A percentile compares a stretch with the other conserved stretches of the same genome.
Evolutionary conservation across 2,329 filamentous ascomycete species (phyloP).

Genomic region (Balansia obtecta): DNA sequence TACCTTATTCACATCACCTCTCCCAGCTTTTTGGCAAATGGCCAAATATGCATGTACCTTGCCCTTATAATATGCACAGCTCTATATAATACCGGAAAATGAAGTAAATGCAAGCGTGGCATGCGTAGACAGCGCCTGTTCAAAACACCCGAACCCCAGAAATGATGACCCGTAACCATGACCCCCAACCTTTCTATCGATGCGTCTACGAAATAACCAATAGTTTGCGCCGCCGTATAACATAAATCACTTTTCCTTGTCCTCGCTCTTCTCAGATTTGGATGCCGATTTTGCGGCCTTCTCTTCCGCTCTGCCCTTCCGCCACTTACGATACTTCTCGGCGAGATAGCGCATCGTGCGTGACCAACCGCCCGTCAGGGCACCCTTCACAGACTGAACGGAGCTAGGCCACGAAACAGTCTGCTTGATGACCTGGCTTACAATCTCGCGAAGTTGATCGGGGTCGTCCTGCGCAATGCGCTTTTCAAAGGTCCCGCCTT

Average conservation of each 20-base stretch:
- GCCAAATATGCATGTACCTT: too few species aligned
- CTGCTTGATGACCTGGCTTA: slow-evolving; percentile 67
- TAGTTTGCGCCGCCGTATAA: too few species aligned
- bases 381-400: slow-evolving; percentile 72
- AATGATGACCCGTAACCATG: too few species aligned
- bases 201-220: too few species aligned
- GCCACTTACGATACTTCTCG: slow-evolving; percentile 67
- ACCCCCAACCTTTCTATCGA: not conserved
- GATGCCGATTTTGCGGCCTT: slow-evolving; percentile 11
- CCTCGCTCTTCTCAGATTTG: not conserved
- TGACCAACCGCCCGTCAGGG: slow-evolving; percentile 62
- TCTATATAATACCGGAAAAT: too few species aligned
- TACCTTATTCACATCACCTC: too few species aligned
- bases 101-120: too few species aligned
- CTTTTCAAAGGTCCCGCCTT: slow-evolving; percentile 76
- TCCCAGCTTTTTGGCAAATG: too few species aligned
- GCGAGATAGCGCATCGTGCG: slow-evolving; percentile 63
- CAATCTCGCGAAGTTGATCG: slow-evolving; percentile 53
- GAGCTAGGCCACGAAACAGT: slow-evolving; percentile 91
- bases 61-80: too few species aligned
- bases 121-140: too few species aligned
- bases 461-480: slow-evolving; percentile 63
- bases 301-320: slow-evolving; percentile 26
- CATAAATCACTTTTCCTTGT: not conserved
- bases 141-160: too few species aligned